These are phyloP conservation scores for Solanum commersonii DNA, from an alignment of 257 asterid genomes.

Conservation along the genomic window DNA sequence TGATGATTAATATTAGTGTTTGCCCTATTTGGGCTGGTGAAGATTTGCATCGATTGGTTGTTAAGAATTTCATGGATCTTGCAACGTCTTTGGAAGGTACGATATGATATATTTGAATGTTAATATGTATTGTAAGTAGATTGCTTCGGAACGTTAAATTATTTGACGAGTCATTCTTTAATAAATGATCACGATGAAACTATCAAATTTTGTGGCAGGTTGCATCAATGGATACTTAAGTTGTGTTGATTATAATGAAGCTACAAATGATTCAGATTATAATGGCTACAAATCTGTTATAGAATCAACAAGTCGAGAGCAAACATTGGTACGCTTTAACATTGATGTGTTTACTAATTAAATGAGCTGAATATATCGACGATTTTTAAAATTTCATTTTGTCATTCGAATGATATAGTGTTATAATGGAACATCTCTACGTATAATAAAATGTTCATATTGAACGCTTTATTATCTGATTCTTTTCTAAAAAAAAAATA, in stretches of 20 bases:
- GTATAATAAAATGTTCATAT: neutral
- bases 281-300: constrained; percentile 33
- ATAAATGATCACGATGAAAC: neutral
- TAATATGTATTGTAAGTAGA: neutral
- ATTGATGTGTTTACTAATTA: neutral
- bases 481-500: no score
- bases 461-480: no score
- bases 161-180: neutral
- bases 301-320: constrained; percentile 30
- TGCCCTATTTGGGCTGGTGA: constrained; percentile 53
- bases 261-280: constrained; percentile 29
- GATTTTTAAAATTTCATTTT: neutral
- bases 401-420: neutral
- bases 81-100: constrained; percentile 36
- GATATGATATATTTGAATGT: no score
- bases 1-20: constrained; percentile 21
- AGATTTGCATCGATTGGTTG: constrained; percentile 31
- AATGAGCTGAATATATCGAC: neutral
- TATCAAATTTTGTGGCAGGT: constrained; percentile 5
- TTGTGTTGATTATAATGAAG: constrained; percentile 22
- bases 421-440: neutral
- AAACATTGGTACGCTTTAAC: constrained; percentile 20
- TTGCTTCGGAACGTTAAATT: no score
- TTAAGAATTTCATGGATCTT: constrained; percentile 35
- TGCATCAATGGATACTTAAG: constrained; percentile 28